Evolutionary conservation across 495 filamentous ascomycete genomes (phyloP), one percentile per base, ranked within the genome.

Genomic region (Poronia punctata): DNA sequence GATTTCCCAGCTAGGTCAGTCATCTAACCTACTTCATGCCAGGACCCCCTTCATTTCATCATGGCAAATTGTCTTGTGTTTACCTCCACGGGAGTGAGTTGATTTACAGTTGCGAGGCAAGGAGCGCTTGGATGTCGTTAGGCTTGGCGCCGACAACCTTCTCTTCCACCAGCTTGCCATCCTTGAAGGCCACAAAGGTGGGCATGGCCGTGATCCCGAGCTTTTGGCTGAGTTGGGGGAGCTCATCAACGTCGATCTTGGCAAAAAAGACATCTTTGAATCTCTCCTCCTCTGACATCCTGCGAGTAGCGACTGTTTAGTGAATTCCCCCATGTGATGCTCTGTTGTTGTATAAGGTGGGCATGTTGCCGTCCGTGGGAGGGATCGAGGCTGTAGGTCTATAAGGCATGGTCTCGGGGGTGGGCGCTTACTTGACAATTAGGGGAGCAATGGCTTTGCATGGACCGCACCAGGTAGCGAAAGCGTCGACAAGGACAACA

Each of bases 171-270:
- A 72, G 69, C 57, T 84, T 60, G 39, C 85, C 88, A 44, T 80
- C 59, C 73, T 85, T 88, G 76, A 88, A 95, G 50, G 93, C 62
- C 15, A 80, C 43, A 70, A 98, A 95, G 9, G 90, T 95, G 40
- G 92, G 92, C 92, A 98, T 97, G 54, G 92, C 88, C 52, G 85
- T 82, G 67, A 98, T 76, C 48, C 78, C 79, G 40, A 92, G 78
- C 55, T 93, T 78, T 52, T 82, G 74, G 24, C 85, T 82, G 11
- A 95, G 79, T 1, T 83, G 76, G 42, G 80, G 62, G 19, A 90
- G 67, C 45, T 84, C 68, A 63, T 98, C 92, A 46, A 97, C 88
- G 66, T 97, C 88, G 59, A 98, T 62, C 76, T 96, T 94, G 77
- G 76, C 82, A 70, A 95, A 96, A 55, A 75, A 70, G 51, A 78